Evolutionary conservation across 371 early-diverging fungal genomes (phyloP).

Genomic region (Mucor indicus): DNA sequence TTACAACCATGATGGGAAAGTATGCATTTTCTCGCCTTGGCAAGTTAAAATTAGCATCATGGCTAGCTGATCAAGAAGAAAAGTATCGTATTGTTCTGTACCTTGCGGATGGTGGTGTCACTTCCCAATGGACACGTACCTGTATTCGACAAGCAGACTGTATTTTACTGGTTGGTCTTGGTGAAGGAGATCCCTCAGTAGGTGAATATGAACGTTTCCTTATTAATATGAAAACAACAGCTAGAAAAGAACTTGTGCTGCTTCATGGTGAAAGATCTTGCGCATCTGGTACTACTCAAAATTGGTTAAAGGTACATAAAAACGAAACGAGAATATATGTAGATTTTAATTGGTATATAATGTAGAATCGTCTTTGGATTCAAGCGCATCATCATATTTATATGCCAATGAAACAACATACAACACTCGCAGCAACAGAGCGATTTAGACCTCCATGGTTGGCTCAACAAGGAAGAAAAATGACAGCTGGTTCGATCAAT

Average conservation of each 20-base stretch:
- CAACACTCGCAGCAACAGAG: constrained; percentile 18
- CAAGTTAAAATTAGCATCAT: constrained; percentile 83
- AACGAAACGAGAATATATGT: neutral
- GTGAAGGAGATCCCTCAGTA: constrained; percentile 83
- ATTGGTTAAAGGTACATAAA: constrained; percentile 76
- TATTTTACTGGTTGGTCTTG: constrained; percentile 88
- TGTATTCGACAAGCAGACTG: constrained; percentile 98
- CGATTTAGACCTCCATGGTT: constrained; percentile 52
- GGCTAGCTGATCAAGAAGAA: constrained; percentile 95
- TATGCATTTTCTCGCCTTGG: constrained; percentile 92
- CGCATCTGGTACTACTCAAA: constrained; percentile 79
- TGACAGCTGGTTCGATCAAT: constrained; percentile 49
- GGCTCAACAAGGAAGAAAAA: constrained; percentile 50
- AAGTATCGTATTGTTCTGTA: constrained; percentile 83
- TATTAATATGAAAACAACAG: constrained; percentile 93
- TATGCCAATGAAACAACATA: constrained; percentile 68
- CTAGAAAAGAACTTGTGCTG: constrained; percentile 92
- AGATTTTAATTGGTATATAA: neutral
- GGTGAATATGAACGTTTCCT: constrained; percentile 92
- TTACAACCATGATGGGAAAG: constrained; percentile 80
- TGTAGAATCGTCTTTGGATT: constrained; percentile 83
- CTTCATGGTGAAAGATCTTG: constrained; percentile 80
- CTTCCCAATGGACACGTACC: constrained; percentile 92
- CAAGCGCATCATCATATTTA: constrained; percentile 96
- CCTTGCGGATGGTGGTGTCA: constrained; percentile 90